Evolutionary conservation across 768 basidiomycete genomes (phyloP).

Genomic region (Tylopilus rubrobrunneus): DNA sequence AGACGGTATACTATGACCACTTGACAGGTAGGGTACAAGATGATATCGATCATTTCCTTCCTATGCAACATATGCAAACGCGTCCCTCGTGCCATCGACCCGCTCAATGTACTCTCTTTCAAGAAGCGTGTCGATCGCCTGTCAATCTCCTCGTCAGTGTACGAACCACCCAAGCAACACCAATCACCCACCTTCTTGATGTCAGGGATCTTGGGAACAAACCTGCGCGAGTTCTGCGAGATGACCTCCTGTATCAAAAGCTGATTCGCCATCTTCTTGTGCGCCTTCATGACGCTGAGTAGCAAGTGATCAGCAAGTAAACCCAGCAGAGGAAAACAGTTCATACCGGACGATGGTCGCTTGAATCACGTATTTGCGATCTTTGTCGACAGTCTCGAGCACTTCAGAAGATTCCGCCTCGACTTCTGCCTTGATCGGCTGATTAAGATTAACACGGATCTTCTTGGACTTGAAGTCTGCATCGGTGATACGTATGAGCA

Average conservation of each 20-base stretch:
- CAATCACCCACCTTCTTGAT: conserved; percentile 76
- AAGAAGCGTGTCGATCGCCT: conserved; percentile 88
- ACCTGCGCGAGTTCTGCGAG: conserved; percentile 81
- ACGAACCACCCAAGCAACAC: not conserved
- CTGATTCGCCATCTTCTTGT: conserved; percentile 94
- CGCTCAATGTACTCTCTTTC: conserved; percentile 99
- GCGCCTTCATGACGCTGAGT: conserved; percentile 86
- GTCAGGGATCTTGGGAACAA: conserved; percentile 90
- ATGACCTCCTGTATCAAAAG: conserved; percentile 86
- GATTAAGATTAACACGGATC: conserved; percentile 87
- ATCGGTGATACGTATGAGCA: conserved; percentile 7
- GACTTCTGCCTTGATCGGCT: conserved; percentile 91
- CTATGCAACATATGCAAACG: conserved; percentile 41
- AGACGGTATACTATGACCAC: conserved; percentile 15
- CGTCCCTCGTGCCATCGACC: conserved; percentile 86
- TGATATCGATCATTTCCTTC: too few species aligned
- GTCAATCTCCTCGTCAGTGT: not conserved
- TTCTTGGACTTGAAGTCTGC: conserved; percentile 90
- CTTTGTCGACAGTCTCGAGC: conserved; percentile 92
- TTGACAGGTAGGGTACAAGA: conserved; percentile 9
- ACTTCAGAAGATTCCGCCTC: conserved; percentile 89
- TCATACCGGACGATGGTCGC: conserved; percentile 80
- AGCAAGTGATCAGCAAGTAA: not conserved
- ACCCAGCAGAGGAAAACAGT: too few species aligned
- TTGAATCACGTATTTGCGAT: conserved; percentile 94